phyloP scores from a whole-genome alignment of 331 rosid genomes.

The Phaseolus coccineus region DNA sequence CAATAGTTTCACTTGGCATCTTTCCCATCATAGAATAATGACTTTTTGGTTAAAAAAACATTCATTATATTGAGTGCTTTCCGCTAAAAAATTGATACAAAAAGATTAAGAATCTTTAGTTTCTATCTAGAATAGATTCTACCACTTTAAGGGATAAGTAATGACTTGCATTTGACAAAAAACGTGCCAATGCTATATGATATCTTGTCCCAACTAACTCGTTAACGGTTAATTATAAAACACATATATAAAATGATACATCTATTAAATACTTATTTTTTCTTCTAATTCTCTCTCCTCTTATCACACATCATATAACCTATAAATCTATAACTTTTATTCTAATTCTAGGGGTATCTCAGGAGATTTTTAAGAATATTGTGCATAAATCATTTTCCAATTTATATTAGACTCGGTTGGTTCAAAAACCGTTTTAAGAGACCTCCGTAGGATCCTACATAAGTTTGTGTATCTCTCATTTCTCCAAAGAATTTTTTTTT shows the following conservation, averaged over 20 bases:
- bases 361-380: no score
- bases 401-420: background rate
- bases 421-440: background rate
- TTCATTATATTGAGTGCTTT: conserved; percentile 30
- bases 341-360: no score
- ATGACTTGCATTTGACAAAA: background rate
- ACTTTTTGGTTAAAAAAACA: background rate
- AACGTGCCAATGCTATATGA: conserved; percentile 8
- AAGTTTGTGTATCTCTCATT: background rate
- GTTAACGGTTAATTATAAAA: no score
- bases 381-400: no score
- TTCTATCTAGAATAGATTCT: conserved; percentile 33
- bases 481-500: no score
- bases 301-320: no score
- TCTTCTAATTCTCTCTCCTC: no score
- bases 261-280: no score
- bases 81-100: background rate
- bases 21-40: conserved; percentile 16
- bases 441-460: background rate
- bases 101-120: conserved; percentile 32
- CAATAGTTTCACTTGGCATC: conserved; percentile 31
- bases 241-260: background rate
- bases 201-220: background rate
- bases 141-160: background rate
- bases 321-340: no score